Evolutionary conservation across 2,329 filamentous ascomycete genomes (phyloP).

Genomic region (Colletotrichum liaoningense): DNA sequence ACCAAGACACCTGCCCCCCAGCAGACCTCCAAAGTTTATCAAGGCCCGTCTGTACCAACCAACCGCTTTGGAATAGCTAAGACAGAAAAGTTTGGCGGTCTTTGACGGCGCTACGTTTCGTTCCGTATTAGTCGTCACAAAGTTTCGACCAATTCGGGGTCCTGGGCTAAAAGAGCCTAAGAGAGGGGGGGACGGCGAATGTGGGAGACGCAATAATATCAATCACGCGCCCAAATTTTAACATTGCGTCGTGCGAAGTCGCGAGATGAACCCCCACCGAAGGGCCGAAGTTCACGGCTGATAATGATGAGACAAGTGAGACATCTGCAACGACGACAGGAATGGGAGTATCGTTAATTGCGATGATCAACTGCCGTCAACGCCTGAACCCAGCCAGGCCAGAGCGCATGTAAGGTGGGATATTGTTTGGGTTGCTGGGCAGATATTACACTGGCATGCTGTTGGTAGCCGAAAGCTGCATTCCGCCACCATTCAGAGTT

Average conservation of each 20-base stretch:
- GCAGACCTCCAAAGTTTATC: background rate
- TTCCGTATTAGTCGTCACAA: background rate
- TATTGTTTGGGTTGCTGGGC: background rate
- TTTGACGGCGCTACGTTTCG: background rate
- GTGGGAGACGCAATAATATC: background rate
- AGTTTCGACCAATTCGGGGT: background rate
- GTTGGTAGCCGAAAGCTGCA: constrained; percentile 3
- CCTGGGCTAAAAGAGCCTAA: background rate
- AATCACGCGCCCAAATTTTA: constrained; percentile 8
- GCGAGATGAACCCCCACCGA: constrained; percentile 30
- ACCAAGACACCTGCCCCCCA: background rate
- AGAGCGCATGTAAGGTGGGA: background rate
- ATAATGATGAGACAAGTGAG: constrained; percentile 27
- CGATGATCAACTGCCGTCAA: constrained; percentile 17
- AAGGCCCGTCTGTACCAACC: background rate
- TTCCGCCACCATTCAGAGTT: background rate
- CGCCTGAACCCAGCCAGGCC: constrained; percentile 2
- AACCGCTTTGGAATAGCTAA: background rate
- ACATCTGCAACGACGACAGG: constrained; percentile 21
- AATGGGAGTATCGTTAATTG: background rate
- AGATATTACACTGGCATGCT: background rate
- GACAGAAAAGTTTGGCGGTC: background rate
- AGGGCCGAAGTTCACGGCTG: constrained; percentile 18
- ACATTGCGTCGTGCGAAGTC: constrained; percentile 4
- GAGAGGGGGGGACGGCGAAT: background rate